A percentile compares a stretch with the other conserved stretches of the same genome.
Evolutionary conservation across 2,329 filamentous ascomycete species (phyloP).

Genomic region (Fusarium virguliforme): DNA sequence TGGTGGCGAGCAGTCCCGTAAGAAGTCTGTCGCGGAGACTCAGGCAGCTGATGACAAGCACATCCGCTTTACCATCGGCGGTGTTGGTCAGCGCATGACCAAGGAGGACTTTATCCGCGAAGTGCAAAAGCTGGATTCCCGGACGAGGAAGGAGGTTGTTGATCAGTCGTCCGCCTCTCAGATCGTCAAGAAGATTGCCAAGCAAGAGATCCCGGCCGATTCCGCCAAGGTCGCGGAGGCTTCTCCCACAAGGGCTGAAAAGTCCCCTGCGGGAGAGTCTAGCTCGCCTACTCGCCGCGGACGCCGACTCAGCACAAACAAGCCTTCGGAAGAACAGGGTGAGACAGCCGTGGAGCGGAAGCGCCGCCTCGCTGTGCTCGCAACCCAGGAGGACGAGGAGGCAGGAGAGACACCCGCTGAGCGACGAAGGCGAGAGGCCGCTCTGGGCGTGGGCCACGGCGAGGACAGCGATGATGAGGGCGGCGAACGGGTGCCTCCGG

Average conservation of each 20-base stretch:
- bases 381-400: slow-evolving; percentile 60
- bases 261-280: slow-evolving; percentile 19
- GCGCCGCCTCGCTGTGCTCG: slow-evolving; percentile 72
- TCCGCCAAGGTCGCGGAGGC: slow-evolving; percentile 46
- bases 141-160: slow-evolving; percentile 71
- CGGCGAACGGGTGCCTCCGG: slow-evolving; percentile 67
- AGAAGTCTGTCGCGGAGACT: slow-evolving; percentile 61
- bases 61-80: slow-evolving; percentile 83
- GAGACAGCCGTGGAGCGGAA: slow-evolving; percentile 81
- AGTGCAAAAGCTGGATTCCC: slow-evolving; percentile 80
- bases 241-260: slow-evolving; percentile 24
- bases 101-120: slow-evolving; percentile 85
- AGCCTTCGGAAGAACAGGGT: slow-evolving; percentile 53
- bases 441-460: slow-evolving; percentile 72
- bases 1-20: slow-evolving; percentile 58
- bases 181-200: slow-evolving; percentile 66
- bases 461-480: slow-evolving; percentile 69
- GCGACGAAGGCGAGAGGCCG: slow-evolving; percentile 80
- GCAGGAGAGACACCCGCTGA: slow-evolving; percentile 81
- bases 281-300: slow-evolving; percentile 37
- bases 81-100: slow-evolving; percentile 81
- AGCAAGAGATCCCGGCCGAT: slow-evolving; percentile 54
- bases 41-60: slow-evolving; percentile 78
- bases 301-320: slow-evolving; percentile 25
- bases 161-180: slow-evolving; percentile 66